These are phyloP conservation scores for Primulina eburnea DNA, from an alignment of 257 asterid genomes.

Conservation along the genomic window DNA sequence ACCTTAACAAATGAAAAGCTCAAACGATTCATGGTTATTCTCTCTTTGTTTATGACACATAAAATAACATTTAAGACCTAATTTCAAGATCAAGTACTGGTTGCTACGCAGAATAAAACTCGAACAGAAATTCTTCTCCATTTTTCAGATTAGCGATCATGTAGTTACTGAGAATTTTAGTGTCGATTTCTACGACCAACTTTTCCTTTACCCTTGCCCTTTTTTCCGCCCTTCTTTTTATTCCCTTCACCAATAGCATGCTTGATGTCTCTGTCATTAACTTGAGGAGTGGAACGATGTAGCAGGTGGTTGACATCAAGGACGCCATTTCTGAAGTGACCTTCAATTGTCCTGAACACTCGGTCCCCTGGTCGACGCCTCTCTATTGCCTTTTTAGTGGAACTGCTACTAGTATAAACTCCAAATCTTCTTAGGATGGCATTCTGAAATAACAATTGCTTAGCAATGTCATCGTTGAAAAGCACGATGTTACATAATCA, in stretches of 20 bases:
- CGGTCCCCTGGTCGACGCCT: slow-evolving; percentile 64
- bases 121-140: background rate
- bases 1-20: too few species aligned
- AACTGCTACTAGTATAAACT: slow-evolving; percentile 34
- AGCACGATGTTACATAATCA: slow-evolving; percentile 6
- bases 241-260: slow-evolving; percentile 38
- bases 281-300: slow-evolving; percentile 47
- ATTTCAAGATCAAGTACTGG: background rate
- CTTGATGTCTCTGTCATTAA: slow-evolving; percentile 23
- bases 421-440: slow-evolving; percentile 64
- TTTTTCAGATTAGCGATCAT: background rate
- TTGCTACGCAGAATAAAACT: background rate
- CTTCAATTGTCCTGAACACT: slow-evolving; percentile 64
- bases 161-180: slow-evolving; percentile 18
- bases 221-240: slow-evolving; percentile 53
- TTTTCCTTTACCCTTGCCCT: slow-evolving; percentile 31
- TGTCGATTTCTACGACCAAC: slow-evolving; percentile 46
- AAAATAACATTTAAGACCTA: background rate
- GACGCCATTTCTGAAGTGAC: slow-evolving; percentile 75
- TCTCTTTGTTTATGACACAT: background rate
- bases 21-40: background rate
- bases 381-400: slow-evolving; percentile 36
- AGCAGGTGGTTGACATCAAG: slow-evolving; percentile 72
- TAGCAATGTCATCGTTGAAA: background rate
- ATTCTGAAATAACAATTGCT: slow-evolving; percentile 37